A percentile compares a stretch with the other conserved stretches of the same genome.
phyloP scores from a whole-genome alignment of 306 rosid genomes.

The Prunus persica region DNA sequence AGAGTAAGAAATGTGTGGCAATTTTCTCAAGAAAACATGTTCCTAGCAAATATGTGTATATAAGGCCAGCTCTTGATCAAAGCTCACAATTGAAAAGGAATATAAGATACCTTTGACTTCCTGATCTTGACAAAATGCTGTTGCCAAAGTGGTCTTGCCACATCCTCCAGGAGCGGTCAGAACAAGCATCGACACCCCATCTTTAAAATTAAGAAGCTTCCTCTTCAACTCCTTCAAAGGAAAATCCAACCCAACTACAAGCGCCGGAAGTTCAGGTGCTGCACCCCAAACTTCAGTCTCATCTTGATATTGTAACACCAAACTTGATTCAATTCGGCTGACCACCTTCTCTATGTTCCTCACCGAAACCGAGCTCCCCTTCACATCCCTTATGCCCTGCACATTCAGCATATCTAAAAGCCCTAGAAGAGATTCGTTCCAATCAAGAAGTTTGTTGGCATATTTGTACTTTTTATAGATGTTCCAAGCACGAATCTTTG shows the following conservation, averaged over 20 bases:
- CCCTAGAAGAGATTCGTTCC: slow-evolving; percentile 9
- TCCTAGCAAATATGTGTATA: too few relatives aligned
- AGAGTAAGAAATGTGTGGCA: background rate
- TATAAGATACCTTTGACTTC: slow-evolving; percentile 35
- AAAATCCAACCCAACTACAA: slow-evolving; percentile 50
- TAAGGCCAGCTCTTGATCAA: too few relatives aligned
- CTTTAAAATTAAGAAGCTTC: slow-evolving; percentile 25
- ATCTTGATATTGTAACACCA: background rate
- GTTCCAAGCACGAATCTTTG: background rate
- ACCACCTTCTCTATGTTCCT: background rate
- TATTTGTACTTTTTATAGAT: background rate
- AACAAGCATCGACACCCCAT: slow-evolving; percentile 27
- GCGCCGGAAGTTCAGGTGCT: slow-evolving; percentile 32
- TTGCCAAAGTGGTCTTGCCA: slow-evolving; percentile 51
- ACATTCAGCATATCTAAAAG: slow-evolving; percentile 20
- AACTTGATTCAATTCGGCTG: background rate
- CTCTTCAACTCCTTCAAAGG: slow-evolving; percentile 47
- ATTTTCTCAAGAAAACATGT: background rate
- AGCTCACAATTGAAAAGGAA: too few relatives aligned
- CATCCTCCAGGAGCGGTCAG: slow-evolving; percentile 47
- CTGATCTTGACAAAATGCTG: slow-evolving; percentile 42
- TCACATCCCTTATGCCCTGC: slow-evolving; percentile 24
- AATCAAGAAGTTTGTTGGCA: slow-evolving; percentile 25
- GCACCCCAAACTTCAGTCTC: slow-evolving; percentile 13
- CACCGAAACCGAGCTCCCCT: background rate